phyloP scores from a whole-genome alignment of 352 stramenopile species.

The Phytopythium ostracodes region DNA sequence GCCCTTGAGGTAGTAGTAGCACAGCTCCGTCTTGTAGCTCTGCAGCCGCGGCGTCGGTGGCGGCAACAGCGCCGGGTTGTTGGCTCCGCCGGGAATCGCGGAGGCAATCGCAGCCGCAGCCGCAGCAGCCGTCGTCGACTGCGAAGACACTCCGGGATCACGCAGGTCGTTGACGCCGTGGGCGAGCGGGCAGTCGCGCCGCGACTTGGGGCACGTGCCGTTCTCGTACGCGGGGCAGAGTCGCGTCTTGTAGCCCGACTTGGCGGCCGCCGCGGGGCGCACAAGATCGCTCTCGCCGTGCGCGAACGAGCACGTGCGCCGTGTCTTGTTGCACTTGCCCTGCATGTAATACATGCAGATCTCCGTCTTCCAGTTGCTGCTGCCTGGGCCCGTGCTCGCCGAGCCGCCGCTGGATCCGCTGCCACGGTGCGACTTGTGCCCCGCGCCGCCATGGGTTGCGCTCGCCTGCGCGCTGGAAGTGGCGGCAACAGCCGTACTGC shows the following conservation, averaged over 20 bases:
- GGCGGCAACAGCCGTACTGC: neutral
- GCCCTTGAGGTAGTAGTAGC: conserved; percentile 86
- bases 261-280: conserved; percentile 20
- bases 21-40: conserved; percentile 89
- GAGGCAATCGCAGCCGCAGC: conserved; percentile 2
- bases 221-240: conserved; percentile 77
- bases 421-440: conserved; percentile 9
- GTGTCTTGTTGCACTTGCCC: conserved; percentile 87
- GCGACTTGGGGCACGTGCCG: conserved; percentile 65
- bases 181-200: conserved; percentile 70
- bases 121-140: conserved; percentile 22
- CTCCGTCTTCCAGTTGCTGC: conserved; percentile 88
- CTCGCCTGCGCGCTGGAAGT: neutral
- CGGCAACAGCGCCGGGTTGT: conserved; percentile 27
- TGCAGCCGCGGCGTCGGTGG: conserved; percentile 61
- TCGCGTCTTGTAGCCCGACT: conserved; percentile 65
- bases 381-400: conserved; percentile 31
- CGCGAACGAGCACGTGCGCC: conserved; percentile 83
- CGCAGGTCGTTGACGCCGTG: conserved; percentile 77
- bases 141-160: conserved; percentile 23
- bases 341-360: conserved; percentile 90
- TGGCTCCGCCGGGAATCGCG: conserved; percentile 9
- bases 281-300: conserved; percentile 80
- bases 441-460: neutral
- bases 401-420: conserved; percentile 9